Conservation (phyloP, 2,329 filamentous ascomycete genomes). For the Venturia oleaginea region DNA sequence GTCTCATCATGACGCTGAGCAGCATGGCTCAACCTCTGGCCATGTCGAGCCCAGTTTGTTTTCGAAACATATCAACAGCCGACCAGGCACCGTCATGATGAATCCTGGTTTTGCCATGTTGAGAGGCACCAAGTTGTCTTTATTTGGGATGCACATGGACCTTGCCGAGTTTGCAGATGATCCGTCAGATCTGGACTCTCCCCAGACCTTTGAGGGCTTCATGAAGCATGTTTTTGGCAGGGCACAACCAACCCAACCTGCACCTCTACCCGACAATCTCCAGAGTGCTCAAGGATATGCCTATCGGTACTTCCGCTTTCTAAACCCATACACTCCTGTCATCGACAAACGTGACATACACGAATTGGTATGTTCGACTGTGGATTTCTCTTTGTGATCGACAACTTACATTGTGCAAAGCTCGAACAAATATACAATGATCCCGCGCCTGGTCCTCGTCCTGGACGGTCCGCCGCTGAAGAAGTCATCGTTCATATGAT, state of each 20-base stretch:
- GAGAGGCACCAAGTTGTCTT: constrained; percentile 65
- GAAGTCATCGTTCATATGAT: constrained; percentile 68
- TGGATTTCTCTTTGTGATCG: neutral
- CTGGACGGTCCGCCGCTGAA: constrained; percentile 52
- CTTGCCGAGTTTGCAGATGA: constrained; percentile 61
- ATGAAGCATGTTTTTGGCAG: constrained; percentile 53
- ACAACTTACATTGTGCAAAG: constrained; percentile 17
- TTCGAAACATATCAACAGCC: neutral
- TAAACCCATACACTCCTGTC: constrained; percentile 64
- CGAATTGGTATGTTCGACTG: constrained; percentile 45
- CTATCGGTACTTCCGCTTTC: constrained; percentile 65
- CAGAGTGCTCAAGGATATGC: constrained; percentile 59
- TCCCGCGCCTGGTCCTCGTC: constrained; percentile 52
- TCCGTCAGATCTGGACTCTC: constrained; percentile 54
- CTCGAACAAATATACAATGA: constrained; percentile 56
- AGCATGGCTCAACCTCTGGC: neutral
- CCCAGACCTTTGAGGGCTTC: constrained; percentile 63
- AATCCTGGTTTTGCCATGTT: constrained; percentile 51
- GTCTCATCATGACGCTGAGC: neutral
- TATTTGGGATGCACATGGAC: constrained; percentile 73
- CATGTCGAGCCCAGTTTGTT: neutral
- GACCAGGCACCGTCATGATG: neutral
- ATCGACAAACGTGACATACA: constrained; percentile 70
- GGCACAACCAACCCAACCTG: constrained; percentile 46
- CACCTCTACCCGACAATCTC: constrained; percentile 51